Evolutionary conservation across 2,329 filamentous ascomycete genomes (phyloP).

Genomic region (Penicillium sp.): DNA sequence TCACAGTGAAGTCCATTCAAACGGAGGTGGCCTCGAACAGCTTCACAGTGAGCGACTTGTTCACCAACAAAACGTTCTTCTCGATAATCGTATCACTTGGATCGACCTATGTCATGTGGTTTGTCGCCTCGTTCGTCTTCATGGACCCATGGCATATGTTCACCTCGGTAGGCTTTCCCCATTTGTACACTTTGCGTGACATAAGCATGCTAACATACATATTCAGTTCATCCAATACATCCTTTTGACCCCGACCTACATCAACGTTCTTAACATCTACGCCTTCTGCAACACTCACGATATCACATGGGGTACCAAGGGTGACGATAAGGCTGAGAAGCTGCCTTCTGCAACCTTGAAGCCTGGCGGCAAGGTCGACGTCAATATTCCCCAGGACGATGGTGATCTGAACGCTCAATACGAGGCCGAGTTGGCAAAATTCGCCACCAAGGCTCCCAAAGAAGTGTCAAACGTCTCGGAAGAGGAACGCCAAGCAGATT

Average conservation of each 20-base stretch:
- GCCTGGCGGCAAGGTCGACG: conserved; percentile 91
- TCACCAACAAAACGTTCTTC: conserved; percentile 88
- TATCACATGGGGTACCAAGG: conserved; percentile 97
- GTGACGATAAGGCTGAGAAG: conserved; percentile 92
- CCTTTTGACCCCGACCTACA: conserved; percentile 91
- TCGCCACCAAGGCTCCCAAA: conserved; percentile 73
- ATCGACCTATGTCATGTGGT: conserved; percentile 91
- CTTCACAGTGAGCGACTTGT: conserved; percentile 73
- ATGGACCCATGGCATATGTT: conserved; percentile 99
- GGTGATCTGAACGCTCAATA: conserved; percentile 95
- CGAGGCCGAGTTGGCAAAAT: conserved; percentile 76
- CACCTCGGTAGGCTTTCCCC: conserved; percentile 59
- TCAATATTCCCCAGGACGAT: conserved; percentile 83
- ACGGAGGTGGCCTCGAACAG: conserved; percentile 63
- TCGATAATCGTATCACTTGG: conserved; percentile 89
- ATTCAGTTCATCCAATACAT: conserved; percentile 80
- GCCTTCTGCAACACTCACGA: conserved; percentile 99
- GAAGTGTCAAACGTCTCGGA: conserved; percentile 58
- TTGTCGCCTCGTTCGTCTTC: conserved; percentile 89
- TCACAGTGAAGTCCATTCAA: conserved; percentile 85
- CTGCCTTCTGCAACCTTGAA: conserved; percentile 87
- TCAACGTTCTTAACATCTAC: conserved; percentile 98
- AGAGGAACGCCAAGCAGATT: conserved; percentile 88
- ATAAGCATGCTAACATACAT: background rate
- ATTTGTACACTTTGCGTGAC: too few relatives aligned